Evolutionary conservation across 2,329 filamentous ascomycete genomes (phyloP), one percentile per base, ranked within the genome.

Genomic region (Cadophora sp.): DNA sequence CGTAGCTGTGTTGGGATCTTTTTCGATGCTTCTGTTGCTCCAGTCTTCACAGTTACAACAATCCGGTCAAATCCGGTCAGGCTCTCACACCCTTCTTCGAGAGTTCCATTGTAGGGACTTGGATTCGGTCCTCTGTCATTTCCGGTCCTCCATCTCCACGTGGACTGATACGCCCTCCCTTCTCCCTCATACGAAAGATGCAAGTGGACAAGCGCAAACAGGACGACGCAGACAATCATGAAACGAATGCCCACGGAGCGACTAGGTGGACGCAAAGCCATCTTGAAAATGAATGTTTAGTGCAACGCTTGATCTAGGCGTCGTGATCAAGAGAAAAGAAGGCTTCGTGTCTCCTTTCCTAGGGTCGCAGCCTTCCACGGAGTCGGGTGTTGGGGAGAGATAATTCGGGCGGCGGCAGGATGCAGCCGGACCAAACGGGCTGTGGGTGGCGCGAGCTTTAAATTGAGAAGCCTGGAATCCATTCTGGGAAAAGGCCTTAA

Each of bases 1-100:
- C 85, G 77, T n/a, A 87, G 79, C 71, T 87, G 85, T 1, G 82
- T 84, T 2, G 86, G 86, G 3, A 88, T 75, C 58, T 81, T 83
- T 34, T 81, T 78, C 66, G 81, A 85, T n/a, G 83, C 77, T 73
- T 87, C 85, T 34, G 83, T 85, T 2, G 86, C 85, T 40, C 86
- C 86, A 5, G 86, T 88, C 77, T 88, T 88, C 64, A 87, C 77
- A 61, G 87, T 77, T 31, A 88, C 78, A 34, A 71, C 67, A 22
- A 71, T 43, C 14, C 64, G 56, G 51, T 56, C 62, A 37, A 56
- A 46, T 29, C 62, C 62, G 1, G 34, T 64, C 37, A 64, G 34
- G 50, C 29, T 16, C 9, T 64, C 51, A 29, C 62, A 64, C 8
- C 37, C 62, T 29, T 56, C 37, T 56, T 55, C 50, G 16, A 58